A percentile compares a stretch with the other conserved stretches of the same genome.
Conservation (phyloP, 1,284 basidiomycete species). For the Rhodotorula glutinis region DNA sequence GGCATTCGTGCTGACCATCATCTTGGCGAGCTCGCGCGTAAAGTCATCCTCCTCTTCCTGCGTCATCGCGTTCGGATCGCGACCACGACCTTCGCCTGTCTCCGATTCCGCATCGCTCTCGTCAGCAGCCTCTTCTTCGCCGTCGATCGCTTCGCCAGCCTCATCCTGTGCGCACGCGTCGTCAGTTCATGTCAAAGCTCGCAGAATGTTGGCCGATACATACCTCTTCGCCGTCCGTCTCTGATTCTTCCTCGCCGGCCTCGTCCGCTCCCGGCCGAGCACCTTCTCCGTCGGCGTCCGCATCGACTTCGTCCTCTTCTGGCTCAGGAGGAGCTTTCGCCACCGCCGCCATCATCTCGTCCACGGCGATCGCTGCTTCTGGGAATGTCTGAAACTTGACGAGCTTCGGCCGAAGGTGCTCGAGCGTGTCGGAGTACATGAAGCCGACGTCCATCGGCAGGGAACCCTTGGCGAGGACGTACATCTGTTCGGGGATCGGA, state of each 20-base stretch:
- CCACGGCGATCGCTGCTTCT: constrained; percentile 80
- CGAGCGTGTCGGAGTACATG: constrained; percentile 89
- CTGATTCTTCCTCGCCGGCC: constrained; percentile 59
- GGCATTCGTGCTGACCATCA: constrained; percentile 72
- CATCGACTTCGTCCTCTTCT: constrained; percentile 31
- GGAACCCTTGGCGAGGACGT: constrained; percentile 77
- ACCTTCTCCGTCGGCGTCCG: constrained; percentile 12
- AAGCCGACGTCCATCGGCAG: constrained; percentile 97
- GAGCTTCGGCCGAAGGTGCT: constrained; percentile 79
- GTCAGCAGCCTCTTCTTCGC: constrained; percentile 57
- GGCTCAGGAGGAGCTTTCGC: constrained; percentile 39
- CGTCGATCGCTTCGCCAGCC: constrained; percentile 1
- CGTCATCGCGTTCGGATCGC: constrained; percentile 50
- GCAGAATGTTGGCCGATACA: neutral
- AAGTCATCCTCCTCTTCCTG: constrained; percentile 91
- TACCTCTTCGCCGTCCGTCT: constrained; percentile 32
- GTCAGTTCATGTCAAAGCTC: neutral
- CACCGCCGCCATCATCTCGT: constrained; percentile 73
- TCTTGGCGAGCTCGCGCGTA: constrained; percentile 89
- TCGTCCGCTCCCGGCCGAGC: constrained; percentile 53
- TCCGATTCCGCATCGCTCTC: constrained; percentile 54
- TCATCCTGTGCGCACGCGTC: neutral
- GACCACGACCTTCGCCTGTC: constrained; percentile 44
- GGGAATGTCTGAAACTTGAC: constrained; percentile 67
- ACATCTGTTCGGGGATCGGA: constrained; percentile 59